Percentiles rank a stretch among this genome's conserved stretches.
Evolutionary conservation across 148 eudicot genomes (phyloP).

Genomic region (Diospyros lotus): DNA sequence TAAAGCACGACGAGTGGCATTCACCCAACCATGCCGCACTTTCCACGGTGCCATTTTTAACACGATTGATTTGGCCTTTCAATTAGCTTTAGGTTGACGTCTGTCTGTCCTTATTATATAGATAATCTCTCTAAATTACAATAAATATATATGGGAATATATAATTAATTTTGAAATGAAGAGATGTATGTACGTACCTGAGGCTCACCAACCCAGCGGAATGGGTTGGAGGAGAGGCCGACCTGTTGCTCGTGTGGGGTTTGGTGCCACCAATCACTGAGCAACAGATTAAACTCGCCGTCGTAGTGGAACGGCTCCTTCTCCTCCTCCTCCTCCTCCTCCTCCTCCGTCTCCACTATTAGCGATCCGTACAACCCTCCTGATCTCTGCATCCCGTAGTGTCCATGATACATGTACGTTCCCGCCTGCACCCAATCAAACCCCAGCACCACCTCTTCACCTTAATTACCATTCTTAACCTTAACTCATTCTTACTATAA

Average conservation of each 20-base stretch:
- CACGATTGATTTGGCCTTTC: too few relatives aligned
- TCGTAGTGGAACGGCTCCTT: constrained; percentile 64
- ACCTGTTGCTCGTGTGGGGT: constrained; percentile 47
- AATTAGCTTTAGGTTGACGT: too few relatives aligned
- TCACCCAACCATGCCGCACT: too few relatives aligned
- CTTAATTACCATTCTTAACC: too few relatives aligned
- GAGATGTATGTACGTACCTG: constrained; percentile 37
- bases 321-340: constrained; percentile 44
- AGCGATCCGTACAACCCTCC: constrained; percentile 78
- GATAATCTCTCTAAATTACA: too few relatives aligned
- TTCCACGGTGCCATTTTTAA: too few relatives aligned
- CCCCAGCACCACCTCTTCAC: too few relatives aligned
- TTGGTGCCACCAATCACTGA: constrained; percentile 88
- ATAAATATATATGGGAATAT: too few relatives aligned
- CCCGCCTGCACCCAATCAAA: constrained; percentile 47
- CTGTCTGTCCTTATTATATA: too few relatives aligned
- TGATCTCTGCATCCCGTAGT: constrained; percentile 87
- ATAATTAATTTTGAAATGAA: too few relatives aligned
- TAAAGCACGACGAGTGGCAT: too few relatives aligned
- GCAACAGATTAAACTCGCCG: constrained; percentile 57
- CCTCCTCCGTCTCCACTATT: constrained; percentile 60
- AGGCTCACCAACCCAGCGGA: constrained; percentile 89
- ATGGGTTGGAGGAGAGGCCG: constrained; percentile 58
- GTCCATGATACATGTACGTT: constrained; percentile 88
- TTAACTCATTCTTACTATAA: too few relatives aligned